Percentiles rank a stretch among this genome's conserved stretches.
Evolutionary conservation across 805 yeast genomes (phyloP).

Genomic region (Kodamaea neixiangensis): DNA sequence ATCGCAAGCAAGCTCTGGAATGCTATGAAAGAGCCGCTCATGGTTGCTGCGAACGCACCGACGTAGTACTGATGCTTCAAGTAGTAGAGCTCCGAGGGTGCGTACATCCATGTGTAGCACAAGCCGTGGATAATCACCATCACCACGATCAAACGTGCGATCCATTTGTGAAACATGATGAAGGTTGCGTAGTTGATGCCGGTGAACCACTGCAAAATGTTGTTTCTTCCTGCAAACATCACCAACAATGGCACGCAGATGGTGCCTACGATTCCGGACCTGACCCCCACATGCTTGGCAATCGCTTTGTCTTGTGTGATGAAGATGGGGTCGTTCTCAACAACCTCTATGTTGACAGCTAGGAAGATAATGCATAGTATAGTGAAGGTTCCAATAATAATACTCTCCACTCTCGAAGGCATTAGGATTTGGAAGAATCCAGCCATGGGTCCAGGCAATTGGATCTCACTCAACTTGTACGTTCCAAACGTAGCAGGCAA

Average conservation of each 20-base stretch:
- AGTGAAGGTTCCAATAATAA: slow-evolving; percentile 28
- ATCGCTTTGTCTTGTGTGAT: slow-evolving; percentile 32
- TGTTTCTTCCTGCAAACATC: slow-evolving; percentile 64
- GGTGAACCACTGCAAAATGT: slow-evolving; percentile 54
- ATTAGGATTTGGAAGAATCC: slow-evolving; percentile 9
- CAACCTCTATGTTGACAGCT: slow-evolving; percentile 24
- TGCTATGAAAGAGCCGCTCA: slow-evolving; percentile 29
- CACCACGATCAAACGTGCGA: slow-evolving; percentile 33
- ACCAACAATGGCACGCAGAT: slow-evolving; percentile 52
- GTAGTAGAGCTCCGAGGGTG: slow-evolving; percentile 1
- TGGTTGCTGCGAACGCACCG: slow-evolving; percentile 33
- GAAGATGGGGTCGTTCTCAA: slow-evolving; percentile 39
- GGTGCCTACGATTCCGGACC: slow-evolving; percentile 45
- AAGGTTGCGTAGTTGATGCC: slow-evolving; percentile 56
- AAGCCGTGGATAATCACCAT: slow-evolving; percentile 33
- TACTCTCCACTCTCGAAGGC: slow-evolving; percentile 10
- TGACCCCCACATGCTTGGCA: slow-evolving; percentile 18
- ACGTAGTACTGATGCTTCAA: slow-evolving; percentile 7
- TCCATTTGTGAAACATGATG: slow-evolving; percentile 46
- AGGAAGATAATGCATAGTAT: slow-evolving; percentile 29
- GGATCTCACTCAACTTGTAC: slow-evolving; percentile 10
- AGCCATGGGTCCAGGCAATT: slow-evolving; percentile 1
- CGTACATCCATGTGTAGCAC: slow-evolving; percentile 4
- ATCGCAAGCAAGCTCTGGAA: slow-evolving; percentile 35
- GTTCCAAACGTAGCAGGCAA: slow-evolving; percentile 19